Base-by-base conservation (phyloP, 331 rosid genomes). In the Rosa hybrid region DNA sequence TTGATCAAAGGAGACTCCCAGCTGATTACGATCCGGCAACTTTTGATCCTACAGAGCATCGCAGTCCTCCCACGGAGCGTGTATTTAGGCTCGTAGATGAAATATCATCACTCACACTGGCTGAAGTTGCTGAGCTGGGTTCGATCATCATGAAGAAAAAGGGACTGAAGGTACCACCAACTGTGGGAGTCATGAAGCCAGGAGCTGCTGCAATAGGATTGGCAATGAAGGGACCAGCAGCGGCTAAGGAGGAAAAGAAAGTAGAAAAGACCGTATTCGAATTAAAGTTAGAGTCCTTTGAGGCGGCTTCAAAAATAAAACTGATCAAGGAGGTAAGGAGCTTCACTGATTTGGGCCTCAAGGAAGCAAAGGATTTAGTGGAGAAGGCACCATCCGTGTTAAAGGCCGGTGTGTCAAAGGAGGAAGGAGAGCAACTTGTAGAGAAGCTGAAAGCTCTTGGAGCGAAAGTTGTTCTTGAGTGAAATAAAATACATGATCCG, bases 371-470 rank as follows among this genome's bases (percentile, higher is more conserved):
- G 78, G 94, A 92, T 45, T 63, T 92, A 77, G 97, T 92, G 68
- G 97, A 92, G 81, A 92, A 92, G 85, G 74, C 94, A 57, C 97
- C 97, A 0, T 38, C 95, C 0, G 80, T 92, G 80, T 76, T 92
- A 41, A 92, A 90, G 90, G 89, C 77, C 59, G 97, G 94, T 17
- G 62, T 92, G 72, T 86, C 97, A 56, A 92, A 90, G 92, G 97
- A 89, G 79, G 95, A 92, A 75, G 95, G 89, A 57, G 95, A 90
- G 64, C 92, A 90, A 63, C 73, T 92, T 64, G 67, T 92, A 8
- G 97, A 92, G 86, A 92, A 92, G 82, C 17, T 92, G 91, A 90
- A 88, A 87, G 91, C 92, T 73, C 91, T 92, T 51, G 95, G 96
- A 45, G 97, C 97, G 16, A 88, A 88, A 62, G 97, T 92, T 79